Base-by-base conservation (phyloP, 2,329 filamentous ascomycete genomes). In the Ophioceras dolichostomum region DNA sequence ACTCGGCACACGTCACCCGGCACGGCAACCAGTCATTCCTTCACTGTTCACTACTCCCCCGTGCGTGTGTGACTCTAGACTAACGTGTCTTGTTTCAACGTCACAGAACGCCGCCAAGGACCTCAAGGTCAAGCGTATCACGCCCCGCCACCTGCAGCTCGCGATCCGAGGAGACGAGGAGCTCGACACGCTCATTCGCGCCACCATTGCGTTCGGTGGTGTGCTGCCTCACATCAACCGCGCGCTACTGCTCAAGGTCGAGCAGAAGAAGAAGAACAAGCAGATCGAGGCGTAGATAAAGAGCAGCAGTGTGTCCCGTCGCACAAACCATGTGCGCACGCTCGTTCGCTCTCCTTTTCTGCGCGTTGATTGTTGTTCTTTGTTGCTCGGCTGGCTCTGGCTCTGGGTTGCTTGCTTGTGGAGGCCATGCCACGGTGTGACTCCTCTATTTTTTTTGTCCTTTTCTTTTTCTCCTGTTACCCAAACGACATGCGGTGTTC, bases 61-160 rank as follows among this genome's bases (percentile, higher is more conserved):
- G n/a, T 24, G 9, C 3, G 5, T 20, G 18, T 26, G 13, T 30
- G 34, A 12, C 10, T 20, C 12, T 13, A 24, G 8, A 18, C 12
- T 21, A 10, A 17, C 17, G 16, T 14, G 12, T 4, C 9, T 10
- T n/a, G n/a, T n/a, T 9, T 8, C 26, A 3, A 36, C 17, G 13
- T 20, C n/a, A 26, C 19, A 37, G 35, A 98, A 98, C 66, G 91
- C 91, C 56, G 91, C 91, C 47, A 89, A 91, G 55, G 91, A 98
- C 72, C 95, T 96, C 81, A 98, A 98, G 85, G 96, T 96, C 83
- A 98, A 89, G 48, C 88, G 91, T 83, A 98, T 98, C 71, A 98
- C 96, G 44, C 91, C 91, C 49, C 87, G 91, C 67, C 91, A 98
- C 68, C 79, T 98, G 34, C 91, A 98, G 73, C 86, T 98, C 53